Evolutionary conservation across 169 alveolate genomes (phyloP).

Genomic region (Plasmodium ovale): DNA sequence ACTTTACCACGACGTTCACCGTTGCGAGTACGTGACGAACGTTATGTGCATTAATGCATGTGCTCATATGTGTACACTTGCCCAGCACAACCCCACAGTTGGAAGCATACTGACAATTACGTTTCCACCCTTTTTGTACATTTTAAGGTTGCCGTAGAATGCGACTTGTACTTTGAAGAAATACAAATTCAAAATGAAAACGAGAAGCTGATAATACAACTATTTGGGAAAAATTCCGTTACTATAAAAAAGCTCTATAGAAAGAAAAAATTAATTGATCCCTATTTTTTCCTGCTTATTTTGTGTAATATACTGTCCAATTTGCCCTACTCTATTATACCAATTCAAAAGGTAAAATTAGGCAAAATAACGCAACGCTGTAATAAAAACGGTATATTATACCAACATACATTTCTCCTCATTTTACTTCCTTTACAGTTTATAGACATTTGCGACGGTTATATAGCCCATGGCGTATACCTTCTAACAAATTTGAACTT

Average conservation of each 20-base stretch:
- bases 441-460: slow-evolving; percentile 61
- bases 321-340: slow-evolving; percentile 67
- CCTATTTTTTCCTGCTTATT: slow-evolving; percentile 55
- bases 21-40: too few species aligned
- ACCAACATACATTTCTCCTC: background rate
- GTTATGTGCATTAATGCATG: too few species aligned
- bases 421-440: slow-evolving; percentile 19
- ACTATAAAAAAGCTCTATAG: slow-evolving; percentile 67
- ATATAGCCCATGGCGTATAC: slow-evolving; percentile 26
- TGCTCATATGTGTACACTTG: too few species aligned
- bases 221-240: slow-evolving; percentile 61
- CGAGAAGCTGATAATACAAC: slow-evolving; percentile 43
- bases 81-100: too few species aligned
- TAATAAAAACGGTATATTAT: background rate
- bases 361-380: background rate
- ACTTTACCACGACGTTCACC: too few species aligned
- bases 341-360: slow-evolving; percentile 63
- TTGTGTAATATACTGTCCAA: slow-evolving; percentile 58
- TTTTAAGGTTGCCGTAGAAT: slow-evolving; percentile 58
- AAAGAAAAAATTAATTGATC: slow-evolving; percentile 51
- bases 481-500: slow-evolving; percentile 39
- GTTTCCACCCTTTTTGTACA: background rate
- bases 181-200: slow-evolving; percentile 66
- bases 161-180: slow-evolving; percentile 65
- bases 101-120: background rate